Evolutionary conservation across 495 filamentous ascomycete species (phyloP).

Genomic region (Chaetomium tenue): DNA sequence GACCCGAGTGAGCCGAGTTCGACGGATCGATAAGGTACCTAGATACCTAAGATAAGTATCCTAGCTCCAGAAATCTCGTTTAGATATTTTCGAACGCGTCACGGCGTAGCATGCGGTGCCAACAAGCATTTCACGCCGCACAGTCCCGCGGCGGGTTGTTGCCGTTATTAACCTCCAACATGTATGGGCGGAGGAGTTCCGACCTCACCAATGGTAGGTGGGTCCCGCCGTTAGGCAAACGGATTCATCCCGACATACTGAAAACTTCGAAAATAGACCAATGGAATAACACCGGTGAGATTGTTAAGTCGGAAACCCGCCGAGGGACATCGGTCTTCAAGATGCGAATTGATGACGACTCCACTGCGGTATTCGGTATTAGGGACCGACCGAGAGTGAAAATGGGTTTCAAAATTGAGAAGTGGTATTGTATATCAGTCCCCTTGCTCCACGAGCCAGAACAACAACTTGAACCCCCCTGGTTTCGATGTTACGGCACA

Average conservation of each 20-base stretch:
- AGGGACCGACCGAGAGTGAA: background rate
- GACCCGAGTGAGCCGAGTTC: no score
- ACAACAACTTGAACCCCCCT: background rate
- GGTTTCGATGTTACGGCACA: background rate
- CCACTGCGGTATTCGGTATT: slow-evolving; percentile 2
- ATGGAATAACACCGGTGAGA: background rate
- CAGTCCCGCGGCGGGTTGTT: no score
- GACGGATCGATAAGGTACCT: no score
- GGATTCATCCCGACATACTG: background rate
- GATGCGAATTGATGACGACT: background rate
- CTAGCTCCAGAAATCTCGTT: no score
- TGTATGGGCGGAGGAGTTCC: no score
- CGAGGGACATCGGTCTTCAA: background rate
- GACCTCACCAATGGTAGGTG: background rate
- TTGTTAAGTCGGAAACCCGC: background rate
- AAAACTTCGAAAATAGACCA: background rate
- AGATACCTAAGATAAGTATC: no score
- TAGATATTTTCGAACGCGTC: no score
- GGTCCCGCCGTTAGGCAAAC: background rate
- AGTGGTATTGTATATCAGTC: background rate
- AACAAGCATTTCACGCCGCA: no score
- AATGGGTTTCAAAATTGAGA: background rate
- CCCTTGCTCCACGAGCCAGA: no score
- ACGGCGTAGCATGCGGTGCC: no score
- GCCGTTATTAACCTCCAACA: no score